Base-by-base conservation (phyloP, 2,329 filamentous ascomycete species). In the Cladophialophora yegresii region DNA sequence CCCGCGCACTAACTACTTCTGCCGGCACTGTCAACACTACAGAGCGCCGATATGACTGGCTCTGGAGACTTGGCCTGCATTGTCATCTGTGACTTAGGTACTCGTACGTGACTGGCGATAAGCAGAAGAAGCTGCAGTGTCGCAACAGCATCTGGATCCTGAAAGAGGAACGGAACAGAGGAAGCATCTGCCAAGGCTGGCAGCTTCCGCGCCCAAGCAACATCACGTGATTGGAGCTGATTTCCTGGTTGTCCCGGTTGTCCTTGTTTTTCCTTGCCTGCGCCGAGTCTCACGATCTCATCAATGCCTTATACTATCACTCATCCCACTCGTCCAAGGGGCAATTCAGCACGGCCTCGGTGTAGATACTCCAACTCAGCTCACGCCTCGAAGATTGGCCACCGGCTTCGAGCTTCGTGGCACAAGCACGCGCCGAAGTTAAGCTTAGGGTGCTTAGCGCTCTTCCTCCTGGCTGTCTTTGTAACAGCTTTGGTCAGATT, bases 391-490 rank as follows among this genome's bases (percentile, higher is more conserved):
- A 3, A 16, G 16, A 2, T n/a, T 43, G 7, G 7, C n/a, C 36
- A 7, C 36, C 36, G 6, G 6, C 36, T 28, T 28, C 7, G 36
- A 16, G 16, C 36, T 2, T 16, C 36, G 36, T 43, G 47, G 47
- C 47, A 50, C 47, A 50, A 50, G 47, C 47, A 13, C 26, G 20
- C 47, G 51, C 51, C 51, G 32, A 54, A 54, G 16, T 54, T 54
- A 54, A 54, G 51, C 51, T 30, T 54, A 54, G 5, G 47, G 23
- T 50, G 47, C 22, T 50, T 50, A 50, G 47, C 47, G 47, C 20
- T 9, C 13, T 20, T 50, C 10, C 9, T 16, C 3, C 20, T 26
- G 47, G 13, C 36, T 7, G 36, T 28, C 26, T 28, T 28, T 6
- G 26, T 28, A 43, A 16, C 36, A 43, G 36, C 36, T 12, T 4